These are phyloP conservation scores for Zygosaccharomyces rouxii DNA, from an alignment of 805 yeast species.

Conservation along the genomic window DNA sequence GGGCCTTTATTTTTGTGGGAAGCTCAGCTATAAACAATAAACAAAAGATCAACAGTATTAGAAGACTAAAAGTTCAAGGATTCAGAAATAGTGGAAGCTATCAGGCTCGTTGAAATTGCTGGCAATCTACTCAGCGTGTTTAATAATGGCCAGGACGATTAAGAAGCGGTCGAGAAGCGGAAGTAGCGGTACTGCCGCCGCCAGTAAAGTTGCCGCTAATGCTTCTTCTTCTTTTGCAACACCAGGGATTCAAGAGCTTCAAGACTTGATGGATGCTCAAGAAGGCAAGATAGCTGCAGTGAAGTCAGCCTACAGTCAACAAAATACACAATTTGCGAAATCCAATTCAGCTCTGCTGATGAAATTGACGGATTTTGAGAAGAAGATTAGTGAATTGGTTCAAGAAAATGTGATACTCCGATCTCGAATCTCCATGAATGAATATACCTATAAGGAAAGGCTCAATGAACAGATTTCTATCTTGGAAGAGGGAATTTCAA, in stretches of 20 bases:
- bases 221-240: neutral
- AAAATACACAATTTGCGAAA: constrained; percentile 56
- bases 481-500: constrained; percentile 41
- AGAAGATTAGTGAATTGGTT: constrained; percentile 44
- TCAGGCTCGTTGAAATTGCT: constrained; percentile 1
- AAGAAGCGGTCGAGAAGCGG: constrained; percentile 10
- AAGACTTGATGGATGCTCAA: constrained; percentile 28
- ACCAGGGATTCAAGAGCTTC: constrained; percentile 30
- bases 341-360: constrained; percentile 51
- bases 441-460: constrained; percentile 31
- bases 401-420: constrained; percentile 47
- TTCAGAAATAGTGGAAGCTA: neutral
- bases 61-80: neutral
- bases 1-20: constrained; percentile 4
- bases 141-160: constrained; percentile 14
- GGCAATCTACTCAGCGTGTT: neutral
- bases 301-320: constrained; percentile 30
- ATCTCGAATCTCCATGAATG: constrained; percentile 34
- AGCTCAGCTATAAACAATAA: neutral
- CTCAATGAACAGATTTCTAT: constrained; percentile 37
- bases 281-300: constrained; percentile 17
- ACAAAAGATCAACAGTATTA: constrained; percentile 1
- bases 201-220: constrained; percentile 4
- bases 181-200: constrained; percentile 6
- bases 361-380: constrained; percentile 51